Percentiles rank a stretch among this genome's conserved stretches.
These are phyloP conservation scores for Epichloe uncinata DNA, from an alignment of 2,329 filamentous ascomycete genomes.

Conservation along the genomic window DNA sequence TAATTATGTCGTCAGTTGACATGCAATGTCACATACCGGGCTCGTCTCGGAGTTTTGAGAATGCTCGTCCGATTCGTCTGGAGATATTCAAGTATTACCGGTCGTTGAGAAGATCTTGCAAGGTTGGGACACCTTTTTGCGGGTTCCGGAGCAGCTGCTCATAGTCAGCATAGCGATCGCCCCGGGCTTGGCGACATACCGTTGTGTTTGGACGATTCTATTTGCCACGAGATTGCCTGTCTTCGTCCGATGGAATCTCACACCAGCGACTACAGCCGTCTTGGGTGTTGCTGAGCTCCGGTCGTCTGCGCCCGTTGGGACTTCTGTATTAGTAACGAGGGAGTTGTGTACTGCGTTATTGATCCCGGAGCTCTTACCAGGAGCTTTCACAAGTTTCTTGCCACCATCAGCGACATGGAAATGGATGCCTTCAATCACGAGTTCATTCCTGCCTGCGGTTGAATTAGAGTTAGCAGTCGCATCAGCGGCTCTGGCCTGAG, in stretches of 20 bases:
- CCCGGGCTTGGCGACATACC: conserved; percentile 39
- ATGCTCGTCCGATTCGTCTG: conserved; percentile 10
- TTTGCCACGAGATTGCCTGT: conserved; percentile 75
- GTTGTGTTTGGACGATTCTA: conserved; percentile 60
- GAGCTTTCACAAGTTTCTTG: conserved; percentile 65
- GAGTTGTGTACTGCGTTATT: not conserved
- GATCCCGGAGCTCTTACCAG: conserved; percentile 38
- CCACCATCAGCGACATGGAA: conserved; percentile 65
- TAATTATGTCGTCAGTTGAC: conserved; percentile 29
- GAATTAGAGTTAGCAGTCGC: conserved; percentile 13
- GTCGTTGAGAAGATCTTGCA: conserved; percentile 62
- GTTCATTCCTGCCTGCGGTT: conserved; percentile 37
- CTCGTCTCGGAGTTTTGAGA: conserved; percentile 10
- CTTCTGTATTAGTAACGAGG: not conserved
- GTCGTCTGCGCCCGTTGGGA: conserved; percentile 20
- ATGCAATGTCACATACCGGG: conserved; percentile 24
- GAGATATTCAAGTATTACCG: conserved; percentile 46
- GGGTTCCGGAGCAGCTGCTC: conserved; percentile 33
- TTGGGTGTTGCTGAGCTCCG: conserved; percentile 57
- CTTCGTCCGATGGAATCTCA: conserved; percentile 75
- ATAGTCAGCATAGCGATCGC: conserved; percentile 24
- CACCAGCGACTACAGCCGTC: conserved; percentile 56
- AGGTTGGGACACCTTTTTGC: conserved; percentile 59
- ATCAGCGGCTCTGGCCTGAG: conserved; percentile 11
- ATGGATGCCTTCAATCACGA: conserved; percentile 56